Percentiles rank a stretch among this genome's conserved stretches.
Conservation (phyloP, 768 basidiomycete genomes). For the Panaeolus papilionaceus region DNA sequence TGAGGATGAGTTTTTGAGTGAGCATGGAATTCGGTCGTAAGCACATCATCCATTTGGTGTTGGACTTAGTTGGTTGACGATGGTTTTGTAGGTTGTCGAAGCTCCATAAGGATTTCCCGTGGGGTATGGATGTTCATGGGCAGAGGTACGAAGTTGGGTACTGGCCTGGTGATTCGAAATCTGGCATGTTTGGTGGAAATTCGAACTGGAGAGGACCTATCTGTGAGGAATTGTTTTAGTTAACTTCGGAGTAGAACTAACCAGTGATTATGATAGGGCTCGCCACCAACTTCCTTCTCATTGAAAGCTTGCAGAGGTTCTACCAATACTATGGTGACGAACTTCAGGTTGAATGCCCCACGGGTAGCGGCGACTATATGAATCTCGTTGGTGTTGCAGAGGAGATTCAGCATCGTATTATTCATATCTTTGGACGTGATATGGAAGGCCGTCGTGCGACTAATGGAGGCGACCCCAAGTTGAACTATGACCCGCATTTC, state of each 20-base stretch:
- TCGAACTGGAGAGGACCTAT: constrained; percentile 98
- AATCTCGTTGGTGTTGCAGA: constrained; percentile 93
- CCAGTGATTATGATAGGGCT: constrained; percentile 65
- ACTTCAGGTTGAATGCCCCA: constrained; percentile 94
- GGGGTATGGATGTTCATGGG: constrained; percentile 94
- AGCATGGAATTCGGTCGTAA: constrained; percentile 94
- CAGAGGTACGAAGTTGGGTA: constrained; percentile 92
- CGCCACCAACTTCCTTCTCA: constrained; percentile 94
- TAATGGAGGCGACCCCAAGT: constrained; percentile 87
- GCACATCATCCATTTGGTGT: constrained; percentile 36
- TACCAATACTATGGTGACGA: constrained; percentile 97
- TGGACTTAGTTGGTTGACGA: not conserved
- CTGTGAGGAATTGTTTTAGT: constrained; percentile 49
- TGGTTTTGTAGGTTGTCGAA: constrained; percentile 75
- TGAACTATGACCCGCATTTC: constrained; percentile 95
- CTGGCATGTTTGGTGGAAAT: constrained; percentile 99
- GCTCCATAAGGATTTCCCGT: constrained; percentile 89
- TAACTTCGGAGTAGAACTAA: not conserved
- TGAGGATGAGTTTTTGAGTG: constrained; percentile 95
- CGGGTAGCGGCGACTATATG: constrained; percentile 97
- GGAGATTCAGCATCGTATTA: constrained; percentile 98
- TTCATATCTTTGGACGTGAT: constrained; percentile 97
- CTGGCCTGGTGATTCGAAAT: constrained; percentile 97
- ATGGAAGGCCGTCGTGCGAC: constrained; percentile 84
- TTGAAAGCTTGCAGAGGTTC: constrained; percentile 96